These are phyloP conservation scores for Choiromyces venosus DNA, from an alignment of 495 filamentous ascomycete species.

Conservation along the genomic window DNA sequence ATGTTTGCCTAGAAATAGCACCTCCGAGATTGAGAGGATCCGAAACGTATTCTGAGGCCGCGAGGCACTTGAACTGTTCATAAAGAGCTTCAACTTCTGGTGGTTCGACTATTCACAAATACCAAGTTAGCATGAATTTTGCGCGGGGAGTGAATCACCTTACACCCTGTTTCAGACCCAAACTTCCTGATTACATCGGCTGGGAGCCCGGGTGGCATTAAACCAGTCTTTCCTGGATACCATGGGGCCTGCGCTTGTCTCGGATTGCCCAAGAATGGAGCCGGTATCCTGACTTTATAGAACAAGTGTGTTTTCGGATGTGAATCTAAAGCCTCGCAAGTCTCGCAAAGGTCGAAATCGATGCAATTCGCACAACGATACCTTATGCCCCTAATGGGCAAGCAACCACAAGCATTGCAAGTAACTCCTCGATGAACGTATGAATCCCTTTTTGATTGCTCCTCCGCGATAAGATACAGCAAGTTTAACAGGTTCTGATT, in stretches of 20 bases:
- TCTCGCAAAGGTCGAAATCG: slow-evolving; percentile 87
- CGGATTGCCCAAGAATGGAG: slow-evolving; percentile 60
- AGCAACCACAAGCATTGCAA: slow-evolving; percentile 78
- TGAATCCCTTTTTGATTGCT: slow-evolving; percentile 57
- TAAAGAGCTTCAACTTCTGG: slow-evolving; percentile 85
- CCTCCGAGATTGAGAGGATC: slow-evolving; percentile 71
- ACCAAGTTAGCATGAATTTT: slow-evolving; percentile 4
- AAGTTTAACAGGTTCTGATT: slow-evolving; percentile 56
- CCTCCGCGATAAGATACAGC: slow-evolving; percentile 57
- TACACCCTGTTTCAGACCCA: slow-evolving; percentile 60
- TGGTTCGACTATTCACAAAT: slow-evolving; percentile 52
- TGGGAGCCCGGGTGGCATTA: slow-evolving; percentile 58
- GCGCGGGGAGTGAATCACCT: not conserved
- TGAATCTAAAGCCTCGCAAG: slow-evolving; percentile 74
- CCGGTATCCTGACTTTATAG: slow-evolving; percentile 80
- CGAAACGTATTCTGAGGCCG: slow-evolving; percentile 74
- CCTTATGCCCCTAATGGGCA: slow-evolving; percentile 84
- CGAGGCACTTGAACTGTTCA: slow-evolving; percentile 93
- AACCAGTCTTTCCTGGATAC: slow-evolving; percentile 83
- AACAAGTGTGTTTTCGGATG: slow-evolving; percentile 93
- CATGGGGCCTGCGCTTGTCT: slow-evolving; percentile 69
- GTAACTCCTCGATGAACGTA: slow-evolving; percentile 91
- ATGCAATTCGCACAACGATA: slow-evolving; percentile 89
- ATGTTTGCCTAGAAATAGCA: slow-evolving; percentile 85
- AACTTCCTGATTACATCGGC: slow-evolving; percentile 59